Conservation (phyloP, 345 rosid species). For the Toxicodendron radicans region DNA sequence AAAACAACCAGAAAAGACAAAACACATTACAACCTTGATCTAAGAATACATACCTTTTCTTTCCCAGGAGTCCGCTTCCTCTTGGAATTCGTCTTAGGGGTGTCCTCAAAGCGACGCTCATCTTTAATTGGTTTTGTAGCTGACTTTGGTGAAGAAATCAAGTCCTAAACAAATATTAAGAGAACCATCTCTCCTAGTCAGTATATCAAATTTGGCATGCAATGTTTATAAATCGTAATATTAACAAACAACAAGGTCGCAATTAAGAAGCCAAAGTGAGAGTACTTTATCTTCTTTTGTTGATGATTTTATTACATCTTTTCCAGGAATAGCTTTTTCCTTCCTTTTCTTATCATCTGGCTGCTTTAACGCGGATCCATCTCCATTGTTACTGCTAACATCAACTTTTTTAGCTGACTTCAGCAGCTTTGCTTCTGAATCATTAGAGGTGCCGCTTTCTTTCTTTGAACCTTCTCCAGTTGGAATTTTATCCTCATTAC, state of each 20-base stretch:
- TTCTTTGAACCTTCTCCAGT: slow-evolving; percentile 37
- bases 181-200: too few relatives aligned
- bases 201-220: too few relatives aligned
- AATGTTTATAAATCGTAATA: background rate
- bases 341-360: slow-evolving; percentile 53
- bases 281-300: slow-evolving; percentile 56
- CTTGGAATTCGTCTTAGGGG: slow-evolving; percentile 56
- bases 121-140: slow-evolving; percentile 46
- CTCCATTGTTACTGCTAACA: slow-evolving; percentile 37
- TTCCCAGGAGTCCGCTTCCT: slow-evolving; percentile 56
- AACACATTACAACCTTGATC: background rate
- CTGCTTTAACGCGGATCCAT: slow-evolving; percentile 49
- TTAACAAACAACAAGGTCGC: slow-evolving; percentile 14
- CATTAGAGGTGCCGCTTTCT: slow-evolving; percentile 41
- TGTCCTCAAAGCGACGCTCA: slow-evolving; percentile 49
- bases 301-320: slow-evolving; percentile 38
- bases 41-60: slow-evolving; percentile 47
- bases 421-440: slow-evolving; percentile 46
- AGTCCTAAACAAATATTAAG: slow-evolving; percentile 40
- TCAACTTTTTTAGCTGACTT: slow-evolving; percentile 55
- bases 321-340: slow-evolving; percentile 49
- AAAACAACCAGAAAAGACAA: background rate
- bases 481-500: slow-evolving; percentile 40
- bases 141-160: slow-evolving; percentile 55
- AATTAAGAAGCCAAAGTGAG: slow-evolving; percentile 10